Conservation (phyloP, 2,329 filamentous ascomycete species). For the Cladophialophora psammophila region DNA sequence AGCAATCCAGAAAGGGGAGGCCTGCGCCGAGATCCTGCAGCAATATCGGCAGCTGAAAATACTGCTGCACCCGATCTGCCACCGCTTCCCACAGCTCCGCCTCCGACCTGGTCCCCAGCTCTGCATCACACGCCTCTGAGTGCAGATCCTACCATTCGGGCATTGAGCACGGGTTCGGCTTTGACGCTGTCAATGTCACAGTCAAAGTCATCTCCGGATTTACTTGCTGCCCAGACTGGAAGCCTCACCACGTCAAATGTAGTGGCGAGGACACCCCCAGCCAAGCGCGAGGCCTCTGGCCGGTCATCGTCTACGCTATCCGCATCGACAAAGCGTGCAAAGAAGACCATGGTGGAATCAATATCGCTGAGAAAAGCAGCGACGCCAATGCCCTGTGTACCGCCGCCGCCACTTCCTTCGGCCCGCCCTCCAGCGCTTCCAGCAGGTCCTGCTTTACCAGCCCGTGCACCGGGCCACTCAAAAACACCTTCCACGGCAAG, state of each 20-base stretch:
- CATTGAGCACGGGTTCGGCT: constrained; percentile 25
- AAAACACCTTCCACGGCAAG: neutral
- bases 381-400: constrained; percentile 1
- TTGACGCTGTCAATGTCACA: constrained; percentile 1
- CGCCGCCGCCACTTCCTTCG: constrained; percentile 11
- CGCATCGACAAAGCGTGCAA: neutral
- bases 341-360: neutral
- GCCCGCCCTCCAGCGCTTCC: neutral
- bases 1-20: constrained; percentile 27
- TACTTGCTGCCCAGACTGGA: constrained; percentile 3
- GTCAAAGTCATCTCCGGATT: constrained; percentile 14
- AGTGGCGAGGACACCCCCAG: neutral
- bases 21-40: constrained; percentile 5
- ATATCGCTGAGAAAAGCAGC: constrained; percentile 7
- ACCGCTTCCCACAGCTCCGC: constrained; percentile 25
- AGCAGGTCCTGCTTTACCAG: constrained; percentile 14
- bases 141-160: constrained; percentile 34
- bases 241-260: neutral
- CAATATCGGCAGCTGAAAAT: neutral
- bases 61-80: neutral
- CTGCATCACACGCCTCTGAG: constrained; percentile 34
- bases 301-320: neutral
- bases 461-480: constrained; percentile 28
- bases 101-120: constrained; percentile 32
- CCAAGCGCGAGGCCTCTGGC: neutral